These are phyloP conservation scores for Phytophthora meadii DNA, from an alignment of 352 stramenopile genomes.

Conservation along the genomic window DNA sequence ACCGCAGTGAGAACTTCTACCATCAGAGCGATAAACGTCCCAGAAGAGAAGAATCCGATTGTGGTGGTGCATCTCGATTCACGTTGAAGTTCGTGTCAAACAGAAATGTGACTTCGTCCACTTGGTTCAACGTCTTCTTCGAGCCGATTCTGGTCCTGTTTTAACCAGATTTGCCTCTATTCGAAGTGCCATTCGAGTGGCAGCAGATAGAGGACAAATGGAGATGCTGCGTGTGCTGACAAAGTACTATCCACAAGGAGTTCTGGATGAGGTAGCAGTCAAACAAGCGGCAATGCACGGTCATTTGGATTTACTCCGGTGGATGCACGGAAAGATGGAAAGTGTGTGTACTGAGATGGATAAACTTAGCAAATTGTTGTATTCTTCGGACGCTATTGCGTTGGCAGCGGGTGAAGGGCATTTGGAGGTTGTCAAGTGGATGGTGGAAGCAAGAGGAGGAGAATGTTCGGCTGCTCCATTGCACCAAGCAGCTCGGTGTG, in stretches of 20 bases:
- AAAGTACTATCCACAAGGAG: slow-evolving; percentile 13
- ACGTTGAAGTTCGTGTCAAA: neutral
- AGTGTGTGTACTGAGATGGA: neutral
- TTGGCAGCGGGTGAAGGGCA: slow-evolving; percentile 20
- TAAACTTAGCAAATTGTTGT: slow-evolving; percentile 19
- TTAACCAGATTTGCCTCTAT: slow-evolving; percentile 14
- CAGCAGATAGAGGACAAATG: slow-evolving; percentile 43
- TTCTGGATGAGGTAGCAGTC: slow-evolving; percentile 31
- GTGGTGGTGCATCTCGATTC: slow-evolving; percentile 32
- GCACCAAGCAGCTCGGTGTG: slow-evolving; percentile 29
- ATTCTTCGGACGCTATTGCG: slow-evolving; percentile 27
- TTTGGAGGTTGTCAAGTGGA: slow-evolving; percentile 33
- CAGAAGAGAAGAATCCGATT: slow-evolving; percentile 15
- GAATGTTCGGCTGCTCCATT: slow-evolving; percentile 34
- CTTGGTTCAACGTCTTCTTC: slow-evolving; percentile 42
- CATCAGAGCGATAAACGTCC: neutral
- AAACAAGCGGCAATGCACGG: slow-evolving; percentile 32
- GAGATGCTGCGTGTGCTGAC: slow-evolving; percentile 18
- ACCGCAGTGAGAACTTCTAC: slow-evolving; percentile 27
- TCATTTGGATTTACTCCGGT: slow-evolving; percentile 29
- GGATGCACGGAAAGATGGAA: slow-evolving; percentile 25
- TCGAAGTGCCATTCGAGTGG: slow-evolving; percentile 35
- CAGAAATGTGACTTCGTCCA: slow-evolving; percentile 41
- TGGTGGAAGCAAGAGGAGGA: slow-evolving; percentile 28
- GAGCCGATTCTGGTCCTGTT: slow-evolving; percentile 30